Conservation (phyloP, 805 yeast genomes). For the Candida andamanensis region DNA sequence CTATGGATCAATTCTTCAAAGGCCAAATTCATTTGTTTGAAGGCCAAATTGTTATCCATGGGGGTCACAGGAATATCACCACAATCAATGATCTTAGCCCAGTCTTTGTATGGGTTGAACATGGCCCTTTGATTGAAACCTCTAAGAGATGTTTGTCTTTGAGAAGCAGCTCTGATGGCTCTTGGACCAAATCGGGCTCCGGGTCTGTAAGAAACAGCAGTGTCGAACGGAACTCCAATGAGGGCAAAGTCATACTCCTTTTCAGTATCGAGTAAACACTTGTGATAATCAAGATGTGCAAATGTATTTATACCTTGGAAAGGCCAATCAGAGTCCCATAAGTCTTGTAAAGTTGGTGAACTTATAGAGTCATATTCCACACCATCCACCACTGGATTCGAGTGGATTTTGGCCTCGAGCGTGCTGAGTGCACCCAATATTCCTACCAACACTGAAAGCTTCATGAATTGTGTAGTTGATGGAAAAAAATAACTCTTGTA, state of each 20-base stretch:
- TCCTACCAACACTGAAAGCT: neutral
- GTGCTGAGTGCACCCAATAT: neutral
- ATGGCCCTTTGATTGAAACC: constrained; percentile 68
- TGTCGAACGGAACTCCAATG: constrained; percentile 80
- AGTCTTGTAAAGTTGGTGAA: constrained; percentile 44
- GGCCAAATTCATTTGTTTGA: constrained; percentile 49
- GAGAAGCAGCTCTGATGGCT: constrained; percentile 63
- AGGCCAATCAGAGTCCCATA: constrained; percentile 77
- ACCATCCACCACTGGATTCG: constrained; percentile 4
- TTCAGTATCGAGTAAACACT: constrained; percentile 50
- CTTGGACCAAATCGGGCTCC: constrained; percentile 85
- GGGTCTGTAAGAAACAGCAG: constrained; percentile 71
- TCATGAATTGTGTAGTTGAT: neutral
- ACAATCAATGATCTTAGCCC: constrained; percentile 51
- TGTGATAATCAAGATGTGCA: constrained; percentile 63
- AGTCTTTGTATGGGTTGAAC: constrained; percentile 44
- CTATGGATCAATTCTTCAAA: constrained; percentile 52
- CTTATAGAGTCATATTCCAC: constrained; percentile 10
- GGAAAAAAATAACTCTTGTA: too few species aligned
- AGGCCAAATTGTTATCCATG: constrained; percentile 51
- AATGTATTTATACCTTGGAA: constrained; percentile 63
- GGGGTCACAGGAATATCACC: constrained; percentile 57
- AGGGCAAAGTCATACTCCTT: constrained; percentile 60
- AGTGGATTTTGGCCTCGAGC: constrained; percentile 6
- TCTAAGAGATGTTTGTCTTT: constrained; percentile 61